Evolutionary conservation across 2,329 filamentous ascomycete genomes (phyloP), one percentile per base, ranked within the genome.

Genomic region (Thielaviopsis punctulata): DNA sequence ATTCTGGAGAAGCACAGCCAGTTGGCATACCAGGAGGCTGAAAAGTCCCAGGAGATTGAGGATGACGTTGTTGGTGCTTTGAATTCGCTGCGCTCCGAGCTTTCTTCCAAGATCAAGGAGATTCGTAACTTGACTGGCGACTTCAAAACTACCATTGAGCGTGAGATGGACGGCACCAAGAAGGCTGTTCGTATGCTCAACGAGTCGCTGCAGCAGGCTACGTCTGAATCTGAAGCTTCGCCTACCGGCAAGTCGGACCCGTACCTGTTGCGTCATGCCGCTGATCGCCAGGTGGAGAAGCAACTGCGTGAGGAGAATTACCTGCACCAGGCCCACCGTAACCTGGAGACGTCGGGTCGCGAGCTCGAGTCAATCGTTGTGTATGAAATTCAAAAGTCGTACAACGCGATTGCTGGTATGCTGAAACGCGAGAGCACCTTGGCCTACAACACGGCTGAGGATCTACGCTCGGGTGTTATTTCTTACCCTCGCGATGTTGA

Each of bases 301-400:
- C 92, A 96, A 66, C 80, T 98, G 52, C 86, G 95, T 59, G 92
- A 98, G 65, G 92, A 98, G 63, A 96, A 96, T 63, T 98, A 98
- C 62, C 69, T 98, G 18, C 92, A 96, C 63, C 78, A 89, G 84
- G 92, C 92, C 9, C 95, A 93, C 61, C 73, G 95, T 49, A 96
- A 98, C 63, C 74, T 98, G 13, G 92, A 98, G 65, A 86, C 79
- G 58, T 96, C 92, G 15, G 92, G 92, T 2, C 83, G 89, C 56
- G 92, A 98, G 67, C 77, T 98, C 2, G 92, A 98, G 67, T 85
- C 87, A 0, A 96, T 98, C 57, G 87, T 98, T 1, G 87, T 98
- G 13, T 87, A 89, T 58, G 92, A 98, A 66, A 93, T 98, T 43
- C 92, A 98, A 63, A 96, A 96, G 66, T 88, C 92, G 0, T 96